These are phyloP conservation scores for Sporothrix globosa DNA, from an alignment of 2,329 filamentous ascomycete genomes.

Conservation along the genomic window DNA sequence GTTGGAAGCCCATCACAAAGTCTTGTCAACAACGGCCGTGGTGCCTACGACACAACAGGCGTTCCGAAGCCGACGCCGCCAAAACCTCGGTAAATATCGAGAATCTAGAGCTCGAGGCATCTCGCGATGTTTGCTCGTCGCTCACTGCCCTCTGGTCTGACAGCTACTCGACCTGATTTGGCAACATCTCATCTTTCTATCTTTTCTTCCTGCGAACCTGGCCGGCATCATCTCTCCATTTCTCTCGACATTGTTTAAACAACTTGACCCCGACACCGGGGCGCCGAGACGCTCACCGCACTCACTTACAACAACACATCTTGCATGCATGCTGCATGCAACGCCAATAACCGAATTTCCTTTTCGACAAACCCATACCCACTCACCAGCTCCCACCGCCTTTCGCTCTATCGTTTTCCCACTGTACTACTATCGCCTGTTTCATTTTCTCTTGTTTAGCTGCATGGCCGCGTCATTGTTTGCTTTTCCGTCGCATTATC, in stretches of 20 bases:
- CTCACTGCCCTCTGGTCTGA: neutral
- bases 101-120: neutral
- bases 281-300: constrained; percentile 25
- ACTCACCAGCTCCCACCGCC: constrained; percentile 23
- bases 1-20: constrained; percentile 41
- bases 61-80: constrained; percentile 46
- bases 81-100: constrained; percentile 42
- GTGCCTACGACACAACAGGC: constrained; percentile 47
- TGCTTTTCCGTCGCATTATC: constrained; percentile 25
- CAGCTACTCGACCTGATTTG: neutral
- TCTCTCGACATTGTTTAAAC: neutral
- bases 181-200: neutral
- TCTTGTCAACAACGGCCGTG: constrained; percentile 44
- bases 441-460: constrained; percentile 21
- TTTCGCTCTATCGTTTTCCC: constrained; percentile 15
- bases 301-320: constrained; percentile 25
- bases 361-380: neutral
- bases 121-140: constrained; percentile 18
- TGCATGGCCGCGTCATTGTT: neutral
- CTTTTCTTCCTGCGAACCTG: constrained; percentile 1
- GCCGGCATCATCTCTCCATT: neutral
- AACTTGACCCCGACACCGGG: constrained; percentile 11
- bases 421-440: constrained; percentile 29
- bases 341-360: constrained; percentile 1
- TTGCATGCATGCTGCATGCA: constrained; percentile 32